Conservation (phyloP, 1,284 basidiomycete species). For the Rhodotorula sp. region DNA sequence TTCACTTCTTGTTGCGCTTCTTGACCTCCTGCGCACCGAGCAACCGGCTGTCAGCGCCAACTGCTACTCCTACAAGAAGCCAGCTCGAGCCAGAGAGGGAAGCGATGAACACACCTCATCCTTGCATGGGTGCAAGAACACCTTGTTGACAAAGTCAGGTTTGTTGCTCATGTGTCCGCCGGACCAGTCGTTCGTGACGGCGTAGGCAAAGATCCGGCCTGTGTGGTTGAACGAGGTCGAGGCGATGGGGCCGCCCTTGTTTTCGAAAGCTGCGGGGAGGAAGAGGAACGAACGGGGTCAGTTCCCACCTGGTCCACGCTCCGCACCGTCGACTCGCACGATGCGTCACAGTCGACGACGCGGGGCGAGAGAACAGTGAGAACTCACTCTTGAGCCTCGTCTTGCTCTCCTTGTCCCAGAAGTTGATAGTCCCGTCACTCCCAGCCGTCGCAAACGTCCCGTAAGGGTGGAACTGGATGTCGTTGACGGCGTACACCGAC, state of each 20-base stretch:
- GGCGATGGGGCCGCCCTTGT: conserved; percentile 65
- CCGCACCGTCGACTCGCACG: not conserved
- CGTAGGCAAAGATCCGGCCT: conserved; percentile 82
- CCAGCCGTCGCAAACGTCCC: conserved; percentile 95
- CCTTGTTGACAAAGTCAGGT: conserved; percentile 73
- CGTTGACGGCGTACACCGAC: conserved; percentile 86
- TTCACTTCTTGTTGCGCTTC: conserved; percentile 37
- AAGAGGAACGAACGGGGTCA: not conserved
- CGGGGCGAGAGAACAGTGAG: not conserved
- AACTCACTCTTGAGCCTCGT: conserved; percentile 79
- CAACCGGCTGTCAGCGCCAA: not conserved
- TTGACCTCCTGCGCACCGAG: conserved; percentile 26
- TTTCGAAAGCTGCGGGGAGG: conserved; percentile 62
- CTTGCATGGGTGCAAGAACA: conserved; percentile 87
- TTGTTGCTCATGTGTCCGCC: conserved; percentile 85
- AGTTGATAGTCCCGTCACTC: conserved; percentile 76
- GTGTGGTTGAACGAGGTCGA: conserved; percentile 77
- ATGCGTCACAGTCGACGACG: not conserved
- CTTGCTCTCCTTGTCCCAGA: conserved; percentile 87
- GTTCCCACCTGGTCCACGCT: not conserved
- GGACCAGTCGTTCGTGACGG: conserved; percentile 50
- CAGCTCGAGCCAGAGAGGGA: not conserved
- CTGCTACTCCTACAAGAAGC: too few relatives aligned
- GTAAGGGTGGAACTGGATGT: conserved; percentile 82
- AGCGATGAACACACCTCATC: conserved; percentile 45